Conservation (phyloP, 495 filamentous ascomycete species). For the Aspergillus mulundensis region DNA sequence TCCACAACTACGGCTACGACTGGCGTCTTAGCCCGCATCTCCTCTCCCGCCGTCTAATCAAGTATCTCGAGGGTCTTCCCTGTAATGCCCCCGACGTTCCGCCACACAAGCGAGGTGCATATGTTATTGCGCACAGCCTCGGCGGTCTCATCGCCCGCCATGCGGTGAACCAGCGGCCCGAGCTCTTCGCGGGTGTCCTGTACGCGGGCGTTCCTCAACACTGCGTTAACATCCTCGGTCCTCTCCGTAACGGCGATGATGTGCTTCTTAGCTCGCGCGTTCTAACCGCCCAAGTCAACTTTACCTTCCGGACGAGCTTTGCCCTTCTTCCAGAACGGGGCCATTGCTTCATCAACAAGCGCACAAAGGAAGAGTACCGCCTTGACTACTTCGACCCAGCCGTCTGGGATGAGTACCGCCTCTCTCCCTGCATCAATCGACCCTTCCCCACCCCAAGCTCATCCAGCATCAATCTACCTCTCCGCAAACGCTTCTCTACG, state of each 20-base stretch:
- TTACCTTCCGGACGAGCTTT: slow-evolving; percentile 83
- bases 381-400: slow-evolving; percentile 81
- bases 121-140: slow-evolving; percentile 83
- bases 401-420: slow-evolving; percentile 73
- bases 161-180: slow-evolving; percentile 81
- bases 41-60: slow-evolving; percentile 62
- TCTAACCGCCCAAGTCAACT: slow-evolving; percentile 91
- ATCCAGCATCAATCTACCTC: slow-evolving; percentile 41
- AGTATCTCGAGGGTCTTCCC: slow-evolving; percentile 68
- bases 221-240: slow-evolving; percentile 88
- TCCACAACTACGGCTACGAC: slow-evolving; percentile 93
- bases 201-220: slow-evolving; percentile 82
- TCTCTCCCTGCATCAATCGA: slow-evolving; percentile 71
- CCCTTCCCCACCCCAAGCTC: slow-evolving; percentile 46
- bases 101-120: slow-evolving; percentile 58
- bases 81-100: slow-evolving; percentile 59
- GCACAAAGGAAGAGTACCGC: slow-evolving; percentile 74
- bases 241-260: slow-evolving; percentile 83
- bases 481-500: slow-evolving; percentile 38
- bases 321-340: slow-evolving; percentile 84
- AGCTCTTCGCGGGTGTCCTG: slow-evolving; percentile 81
- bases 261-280: slow-evolving; percentile 87
- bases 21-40: slow-evolving; percentile 87
- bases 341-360: slow-evolving; percentile 80
- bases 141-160: slow-evolving; percentile 88